Percentiles rank a stretch among this genome's conserved stretches.
Conservation (phyloP, 78 protist genomes). For the Guillardia theta region DNA sequence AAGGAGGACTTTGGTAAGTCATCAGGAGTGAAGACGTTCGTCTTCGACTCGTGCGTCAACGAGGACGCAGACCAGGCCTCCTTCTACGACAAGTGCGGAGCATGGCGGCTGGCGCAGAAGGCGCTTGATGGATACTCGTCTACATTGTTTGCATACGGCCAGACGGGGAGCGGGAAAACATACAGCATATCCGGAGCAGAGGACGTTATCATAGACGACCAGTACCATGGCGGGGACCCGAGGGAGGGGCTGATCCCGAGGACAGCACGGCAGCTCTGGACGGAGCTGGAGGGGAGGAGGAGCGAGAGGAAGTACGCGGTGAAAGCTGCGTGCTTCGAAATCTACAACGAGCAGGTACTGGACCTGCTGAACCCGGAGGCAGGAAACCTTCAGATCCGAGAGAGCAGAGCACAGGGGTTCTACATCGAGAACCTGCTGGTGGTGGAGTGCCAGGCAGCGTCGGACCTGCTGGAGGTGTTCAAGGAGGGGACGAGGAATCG, state of each 20-base stretch:
- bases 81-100: background rate
- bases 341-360: constrained; percentile 52
- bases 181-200: constrained; percentile 44
- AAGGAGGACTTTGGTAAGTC: background rate
- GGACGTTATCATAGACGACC: background rate
- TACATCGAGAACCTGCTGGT: constrained; percentile 43
- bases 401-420: constrained; percentile 28
- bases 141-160: constrained; percentile 45
- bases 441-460: constrained; percentile 33
- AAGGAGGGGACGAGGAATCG: constrained; percentile 48
- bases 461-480: constrained; percentile 42
- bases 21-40: background rate
- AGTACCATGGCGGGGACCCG: background rate
- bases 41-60: background rate
- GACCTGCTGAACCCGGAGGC: constrained; percentile 47
- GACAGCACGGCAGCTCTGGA: background rate
- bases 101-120: background rate
- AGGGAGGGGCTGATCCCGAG: constrained; percentile 43
- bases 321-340: constrained; percentile 44
- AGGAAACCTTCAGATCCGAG: background rate
- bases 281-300: background rate
- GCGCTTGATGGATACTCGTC: constrained; percentile 43
- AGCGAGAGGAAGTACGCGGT: background rate
- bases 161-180: constrained; percentile 57
- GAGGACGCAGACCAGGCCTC: background rate